phyloP scores from a whole-genome alignment of 495 filamentous ascomycete genomes.

The Penicillium canescens region DNA sequence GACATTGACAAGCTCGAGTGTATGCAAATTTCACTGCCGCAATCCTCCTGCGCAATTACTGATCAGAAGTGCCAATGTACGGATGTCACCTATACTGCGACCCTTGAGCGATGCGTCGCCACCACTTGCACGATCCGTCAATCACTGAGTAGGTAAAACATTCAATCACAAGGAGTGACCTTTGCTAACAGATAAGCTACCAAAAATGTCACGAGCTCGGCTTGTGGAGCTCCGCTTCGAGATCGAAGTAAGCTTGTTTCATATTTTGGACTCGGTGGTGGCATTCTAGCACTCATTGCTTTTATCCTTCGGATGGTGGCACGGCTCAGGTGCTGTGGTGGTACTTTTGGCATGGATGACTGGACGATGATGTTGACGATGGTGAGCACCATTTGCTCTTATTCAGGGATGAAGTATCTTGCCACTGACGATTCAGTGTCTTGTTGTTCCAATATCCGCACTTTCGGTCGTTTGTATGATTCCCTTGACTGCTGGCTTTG shows the following conservation, averaged over 20 bases:
- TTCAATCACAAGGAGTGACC: neutral
- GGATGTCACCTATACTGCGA: constrained; percentile 13
- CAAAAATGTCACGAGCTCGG: constrained; percentile 33
- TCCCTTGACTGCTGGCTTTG: neutral
- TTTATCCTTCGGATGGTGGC: constrained; percentile 30
- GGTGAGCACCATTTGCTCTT: constrained; percentile 11
- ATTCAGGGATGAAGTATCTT: neutral
- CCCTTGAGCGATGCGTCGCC: constrained; percentile 21
- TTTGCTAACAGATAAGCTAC: constrained; percentile 17
- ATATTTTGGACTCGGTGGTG: constrained; percentile 20
- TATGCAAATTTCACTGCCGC: constrained; percentile 18
- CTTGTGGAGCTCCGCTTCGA: constrained; percentile 27
- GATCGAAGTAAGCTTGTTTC: constrained; percentile 28
- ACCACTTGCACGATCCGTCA: constrained; percentile 24
- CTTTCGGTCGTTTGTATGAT: constrained; percentile 28
- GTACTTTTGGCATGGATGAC: constrained; percentile 32
- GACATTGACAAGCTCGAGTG: constrained; percentile 23
- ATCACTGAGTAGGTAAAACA: constrained; percentile 20
- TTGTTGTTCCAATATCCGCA: constrained; percentile 24
- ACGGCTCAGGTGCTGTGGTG: constrained; percentile 24
- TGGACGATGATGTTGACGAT: constrained; percentile 30
- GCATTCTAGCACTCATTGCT: constrained; percentile 24
- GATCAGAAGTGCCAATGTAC: constrained; percentile 30
- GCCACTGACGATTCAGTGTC: constrained; percentile 10
- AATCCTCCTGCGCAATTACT: constrained; percentile 22